These are phyloP conservation scores for Mycena haematopus DNA, from an alignment of 768 basidiomycete species.

Conservation along the genomic window DNA sequence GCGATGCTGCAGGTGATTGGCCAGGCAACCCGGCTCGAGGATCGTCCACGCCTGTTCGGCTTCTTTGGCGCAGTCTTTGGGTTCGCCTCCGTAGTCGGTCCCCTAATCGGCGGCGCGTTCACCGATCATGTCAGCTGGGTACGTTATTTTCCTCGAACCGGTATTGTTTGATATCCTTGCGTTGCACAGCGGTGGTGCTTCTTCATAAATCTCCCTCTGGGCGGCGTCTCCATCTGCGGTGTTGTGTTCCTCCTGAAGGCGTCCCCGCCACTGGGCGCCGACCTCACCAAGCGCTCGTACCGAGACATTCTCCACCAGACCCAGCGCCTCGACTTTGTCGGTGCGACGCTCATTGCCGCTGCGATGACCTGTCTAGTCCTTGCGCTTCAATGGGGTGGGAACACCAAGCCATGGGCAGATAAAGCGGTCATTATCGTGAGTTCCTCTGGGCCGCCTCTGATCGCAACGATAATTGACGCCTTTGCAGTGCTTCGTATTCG, in stretches of 20 bases:
- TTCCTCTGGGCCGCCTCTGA: neutral
- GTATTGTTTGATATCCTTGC: neutral
- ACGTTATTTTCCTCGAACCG: neutral
- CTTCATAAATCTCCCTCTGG: constrained; percentile 28
- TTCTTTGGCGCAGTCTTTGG: constrained; percentile 40
- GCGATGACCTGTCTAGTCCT: constrained; percentile 44
- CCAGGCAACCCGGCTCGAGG: constrained; percentile 37
- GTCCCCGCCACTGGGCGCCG: constrained; percentile 16
- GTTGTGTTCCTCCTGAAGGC: constrained; percentile 20
- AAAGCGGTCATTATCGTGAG: constrained; percentile 24
- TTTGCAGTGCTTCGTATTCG: constrained; percentile 13
- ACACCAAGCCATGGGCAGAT: constrained; percentile 46
- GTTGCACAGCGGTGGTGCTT: constrained; percentile 18
- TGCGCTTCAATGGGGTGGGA: constrained; percentile 52
- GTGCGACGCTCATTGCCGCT: constrained; percentile 41
- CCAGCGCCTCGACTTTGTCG: constrained; percentile 45
- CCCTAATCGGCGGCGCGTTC: constrained; percentile 39
- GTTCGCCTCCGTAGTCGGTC: constrained; percentile 32
- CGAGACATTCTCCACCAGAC: constrained; percentile 11
- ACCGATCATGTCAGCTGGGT: constrained; percentile 30
- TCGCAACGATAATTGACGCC: too few species aligned
- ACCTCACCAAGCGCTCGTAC: constrained; percentile 1
- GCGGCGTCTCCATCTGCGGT: constrained; percentile 21
- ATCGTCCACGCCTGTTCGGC: constrained; percentile 32
- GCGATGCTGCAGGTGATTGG: constrained; percentile 12